phyloP scores from a whole-genome alignment of 352 stramenopile species.

The Phytopythium kandeliae region DNA sequence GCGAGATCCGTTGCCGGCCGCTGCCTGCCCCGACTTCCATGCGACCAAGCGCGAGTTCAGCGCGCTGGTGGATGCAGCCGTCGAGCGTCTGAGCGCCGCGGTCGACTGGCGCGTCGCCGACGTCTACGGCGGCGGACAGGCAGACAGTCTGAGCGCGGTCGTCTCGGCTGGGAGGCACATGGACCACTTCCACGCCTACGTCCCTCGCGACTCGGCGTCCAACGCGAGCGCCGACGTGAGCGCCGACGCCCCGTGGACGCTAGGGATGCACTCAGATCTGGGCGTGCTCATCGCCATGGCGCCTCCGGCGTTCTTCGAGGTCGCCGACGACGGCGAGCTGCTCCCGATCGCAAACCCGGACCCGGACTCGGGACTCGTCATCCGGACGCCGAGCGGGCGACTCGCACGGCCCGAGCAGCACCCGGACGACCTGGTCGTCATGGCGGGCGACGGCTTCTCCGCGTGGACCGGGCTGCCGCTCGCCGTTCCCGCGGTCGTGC shows the following conservation, averaged over 20 bases:
- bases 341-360: slow-evolving; percentile 11
- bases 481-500: slow-evolving; percentile 13
- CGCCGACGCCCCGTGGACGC: slow-evolving; percentile 3
- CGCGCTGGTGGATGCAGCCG: slow-evolving; percentile 5
- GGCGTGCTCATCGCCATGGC: slow-evolving; percentile 20
- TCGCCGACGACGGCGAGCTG: neutral
- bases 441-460: slow-evolving; percentile 17
- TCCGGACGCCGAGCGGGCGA: slow-evolving; percentile 7
- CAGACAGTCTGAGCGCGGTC: slow-evolving; percentile 6
- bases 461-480: slow-evolving; percentile 10
- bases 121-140: neutral
- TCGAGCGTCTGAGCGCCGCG: slow-evolving; percentile 7
- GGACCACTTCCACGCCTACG: slow-evolving; percentile 20
- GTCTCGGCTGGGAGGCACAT: slow-evolving; percentile 8
- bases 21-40: slow-evolving; percentile 11
- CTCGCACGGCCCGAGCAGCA: slow-evolving; percentile 11
- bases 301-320: slow-evolving; percentile 11
- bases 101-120: slow-evolving; percentile 1
- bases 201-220: neutral
- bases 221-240: too few relatives aligned
- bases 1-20: slow-evolving; percentile 4
- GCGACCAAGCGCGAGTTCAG: slow-evolving; percentile 10
- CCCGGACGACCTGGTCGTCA: slow-evolving; percentile 10
- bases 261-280: slow-evolving; percentile 17
- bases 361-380: slow-evolving; percentile 7